Conservation (phyloP, 768 basidiomycete species). For the Cyclocybe cylindracea region DNA sequence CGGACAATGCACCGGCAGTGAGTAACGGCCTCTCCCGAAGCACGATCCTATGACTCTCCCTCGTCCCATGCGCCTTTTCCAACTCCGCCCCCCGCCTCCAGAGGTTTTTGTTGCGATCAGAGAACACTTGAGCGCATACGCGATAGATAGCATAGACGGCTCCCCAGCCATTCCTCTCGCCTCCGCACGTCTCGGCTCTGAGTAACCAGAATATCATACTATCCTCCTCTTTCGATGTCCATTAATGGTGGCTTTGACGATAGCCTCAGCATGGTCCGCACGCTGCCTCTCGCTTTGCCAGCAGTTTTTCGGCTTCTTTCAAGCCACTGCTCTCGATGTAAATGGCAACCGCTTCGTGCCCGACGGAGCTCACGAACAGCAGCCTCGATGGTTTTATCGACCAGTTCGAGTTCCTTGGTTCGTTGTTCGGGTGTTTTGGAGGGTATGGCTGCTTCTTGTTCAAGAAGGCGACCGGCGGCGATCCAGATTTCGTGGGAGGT, state of each 20-base stretch:
- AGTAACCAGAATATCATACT: constrained; percentile 85
- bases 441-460: constrained; percentile 59
- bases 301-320: constrained; percentile 91
- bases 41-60: constrained; percentile 72
- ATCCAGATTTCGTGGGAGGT: constrained; percentile 99
- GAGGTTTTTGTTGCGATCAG: constrained; percentile 77
- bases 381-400: constrained; percentile 88
- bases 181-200: constrained; percentile 86
- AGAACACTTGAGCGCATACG: constrained; percentile 92
- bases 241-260: constrained; percentile 91
- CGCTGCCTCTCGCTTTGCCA: constrained; percentile 84
- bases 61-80: constrained; percentile 87
- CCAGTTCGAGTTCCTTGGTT: constrained; percentile 65
- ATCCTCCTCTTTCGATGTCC: constrained; percentile 96
- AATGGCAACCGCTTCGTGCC: constrained; percentile 86
- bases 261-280: constrained; percentile 89
- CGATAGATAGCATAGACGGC: constrained; percentile 83
- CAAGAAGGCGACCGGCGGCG: constrained; percentile 88
- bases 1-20: constrained; percentile 86
- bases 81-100: constrained; percentile 94
- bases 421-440: constrained; percentile 53
- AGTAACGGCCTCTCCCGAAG: constrained; percentile 84
- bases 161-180: constrained; percentile 75
- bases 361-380: constrained; percentile 80
- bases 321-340: constrained; percentile 94